Evolutionary conservation across 1,284 basidiomycete species (phyloP).

Genomic region (Phylloporus sp.): DNA sequence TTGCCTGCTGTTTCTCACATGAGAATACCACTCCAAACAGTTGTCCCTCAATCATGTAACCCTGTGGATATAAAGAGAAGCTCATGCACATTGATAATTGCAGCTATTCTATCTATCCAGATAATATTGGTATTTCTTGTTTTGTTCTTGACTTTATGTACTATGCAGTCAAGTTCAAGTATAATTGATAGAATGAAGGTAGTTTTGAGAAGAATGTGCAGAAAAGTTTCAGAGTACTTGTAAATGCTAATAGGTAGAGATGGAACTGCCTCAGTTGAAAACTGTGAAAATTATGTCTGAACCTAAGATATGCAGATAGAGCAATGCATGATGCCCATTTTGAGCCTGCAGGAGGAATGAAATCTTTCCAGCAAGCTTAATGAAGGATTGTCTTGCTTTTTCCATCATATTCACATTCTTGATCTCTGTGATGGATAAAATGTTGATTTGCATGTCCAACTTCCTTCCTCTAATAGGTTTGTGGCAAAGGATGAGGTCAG

Average conservation of each 20-base stretch:
- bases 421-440: no score
- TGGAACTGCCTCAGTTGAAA: background rate
- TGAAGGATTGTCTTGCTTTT: background rate
- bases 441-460: no score
- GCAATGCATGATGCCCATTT: background rate
- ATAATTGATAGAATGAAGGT: background rate
- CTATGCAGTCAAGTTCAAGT: background rate
- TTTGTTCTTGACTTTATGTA: background rate
- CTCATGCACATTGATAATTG: background rate
- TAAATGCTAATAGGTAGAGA: slow-evolving; percentile 3
- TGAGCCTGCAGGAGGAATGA: background rate
- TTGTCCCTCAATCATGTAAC: background rate
- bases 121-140: background rate
- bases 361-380: background rate
- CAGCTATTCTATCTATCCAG: background rate
- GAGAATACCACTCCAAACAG: background rate
- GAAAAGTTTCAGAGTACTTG: background rate
- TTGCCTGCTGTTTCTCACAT: background rate
- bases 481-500: no score
- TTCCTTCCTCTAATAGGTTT: no score
- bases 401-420: background rate
- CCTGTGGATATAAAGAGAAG: background rate
- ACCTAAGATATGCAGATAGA: background rate
- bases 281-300: background rate
- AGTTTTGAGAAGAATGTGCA: background rate